These are phyloP conservation scores for Ambrosia artemisiifolia DNA, from an alignment of 129 eudicot genomes.

Conservation along the genomic window DNA sequence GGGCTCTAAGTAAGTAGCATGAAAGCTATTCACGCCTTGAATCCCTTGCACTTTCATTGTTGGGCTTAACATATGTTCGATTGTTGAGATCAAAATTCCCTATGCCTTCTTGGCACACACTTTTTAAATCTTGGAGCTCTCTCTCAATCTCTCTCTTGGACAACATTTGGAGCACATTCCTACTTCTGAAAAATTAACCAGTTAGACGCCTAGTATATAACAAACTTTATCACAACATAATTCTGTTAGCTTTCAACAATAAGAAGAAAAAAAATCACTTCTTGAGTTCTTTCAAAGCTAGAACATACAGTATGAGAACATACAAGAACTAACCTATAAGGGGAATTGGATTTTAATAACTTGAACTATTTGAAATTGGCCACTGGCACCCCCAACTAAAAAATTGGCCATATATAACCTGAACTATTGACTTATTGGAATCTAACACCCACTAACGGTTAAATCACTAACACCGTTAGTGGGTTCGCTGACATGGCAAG, in stretches of 20 bases:
- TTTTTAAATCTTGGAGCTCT: conserved; percentile 50
- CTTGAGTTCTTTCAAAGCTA: conserved; percentile 6
- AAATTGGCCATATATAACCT: no score
- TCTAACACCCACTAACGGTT: no score
- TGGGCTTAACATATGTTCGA: conserved; percentile 27
- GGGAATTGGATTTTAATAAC: no score
- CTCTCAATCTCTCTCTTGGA: conserved; percentile 55
- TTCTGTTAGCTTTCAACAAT: not conserved
- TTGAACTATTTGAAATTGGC: no score
- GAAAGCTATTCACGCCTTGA: conserved; percentile 58
- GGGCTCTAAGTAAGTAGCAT: conserved; percentile 36
- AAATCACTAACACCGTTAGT: no score
- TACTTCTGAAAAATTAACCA: conserved; percentile 26
- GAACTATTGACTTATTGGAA: no score
- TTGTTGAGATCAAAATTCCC: conserved; percentile 25
- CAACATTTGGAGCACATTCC: conserved; percentile 53
- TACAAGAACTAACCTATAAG: not conserved
- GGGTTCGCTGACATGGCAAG: no score
- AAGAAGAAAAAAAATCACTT: no score
- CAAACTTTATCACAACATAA: conserved; percentile 3
- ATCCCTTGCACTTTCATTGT: conserved; percentile 42
- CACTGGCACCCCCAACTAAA: no score
- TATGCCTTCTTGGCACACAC: conserved; percentile 32
- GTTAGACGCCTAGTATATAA: conserved; percentile 16
- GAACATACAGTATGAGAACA: not conserved